Evolutionary conservation across 345 rosid genomes (phyloP).

Genomic region (Nasturtium officinale): DNA sequence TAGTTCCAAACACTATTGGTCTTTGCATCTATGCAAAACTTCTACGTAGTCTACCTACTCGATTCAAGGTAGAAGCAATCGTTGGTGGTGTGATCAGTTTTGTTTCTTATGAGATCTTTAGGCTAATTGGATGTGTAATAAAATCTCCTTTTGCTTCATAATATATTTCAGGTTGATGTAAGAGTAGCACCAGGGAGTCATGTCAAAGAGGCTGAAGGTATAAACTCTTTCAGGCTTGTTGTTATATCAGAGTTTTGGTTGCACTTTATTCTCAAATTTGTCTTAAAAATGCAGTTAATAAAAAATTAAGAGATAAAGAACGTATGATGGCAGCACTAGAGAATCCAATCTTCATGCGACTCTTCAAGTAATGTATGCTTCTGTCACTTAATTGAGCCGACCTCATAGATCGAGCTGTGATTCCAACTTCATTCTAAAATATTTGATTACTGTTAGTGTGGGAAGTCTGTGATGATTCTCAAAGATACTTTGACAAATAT

Average conservation of each 20-base stretch:
- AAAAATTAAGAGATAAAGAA: background rate
- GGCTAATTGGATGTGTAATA: background rate
- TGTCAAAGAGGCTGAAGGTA: slow-evolving; percentile 64
- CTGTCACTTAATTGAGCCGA: no score
- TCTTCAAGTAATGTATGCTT: background rate
- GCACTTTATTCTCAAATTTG: background rate
- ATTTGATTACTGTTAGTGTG: background rate
- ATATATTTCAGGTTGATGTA: slow-evolving; percentile 52
- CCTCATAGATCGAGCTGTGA: no score
- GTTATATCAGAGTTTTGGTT: background rate
- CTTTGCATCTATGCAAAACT: slow-evolving; percentile 83
- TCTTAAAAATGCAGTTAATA: slow-evolving; percentile 44
- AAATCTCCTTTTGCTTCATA: background rate
- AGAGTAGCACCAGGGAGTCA: slow-evolving; percentile 92
- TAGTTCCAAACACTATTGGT: slow-evolving; percentile 78
- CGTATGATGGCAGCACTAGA: background rate
- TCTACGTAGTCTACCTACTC: slow-evolving; percentile 75
- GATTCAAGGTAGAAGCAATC: slow-evolving; percentile 57
- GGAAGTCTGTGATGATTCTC: no score
- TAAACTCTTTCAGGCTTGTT: background rate
- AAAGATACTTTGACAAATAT: no score
- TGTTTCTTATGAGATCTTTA: slow-evolving; percentile 5
- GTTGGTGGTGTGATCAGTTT: background rate
- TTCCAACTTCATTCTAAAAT: no score
- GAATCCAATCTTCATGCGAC: background rate